Percentiles rank a stretch among this genome's conserved stretches.
Conservation (phyloP, 2,329 filamentous ascomycete species). For the Aspergillus clavatus region DNA sequence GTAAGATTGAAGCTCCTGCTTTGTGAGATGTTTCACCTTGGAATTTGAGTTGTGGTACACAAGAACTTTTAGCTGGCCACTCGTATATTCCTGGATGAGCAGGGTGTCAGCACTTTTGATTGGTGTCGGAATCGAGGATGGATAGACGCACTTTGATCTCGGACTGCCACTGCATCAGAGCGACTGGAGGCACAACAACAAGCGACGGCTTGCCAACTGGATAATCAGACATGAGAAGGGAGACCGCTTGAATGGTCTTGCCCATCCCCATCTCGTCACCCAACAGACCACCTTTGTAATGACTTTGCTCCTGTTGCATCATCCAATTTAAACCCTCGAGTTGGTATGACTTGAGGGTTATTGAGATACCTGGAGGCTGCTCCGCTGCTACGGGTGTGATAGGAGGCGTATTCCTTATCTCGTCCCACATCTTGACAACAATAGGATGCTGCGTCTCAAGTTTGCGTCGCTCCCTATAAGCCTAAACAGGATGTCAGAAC, state of each 20-base stretch:
- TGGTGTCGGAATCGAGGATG: not conserved
- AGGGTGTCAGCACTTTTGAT: conserved; percentile 1
- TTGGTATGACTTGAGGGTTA: conserved; percentile 87
- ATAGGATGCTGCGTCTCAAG: conserved; percentile 73
- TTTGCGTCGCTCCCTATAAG: conserved; percentile 55
- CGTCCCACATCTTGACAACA: conserved; percentile 78
- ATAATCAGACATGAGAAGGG: conserved; percentile 95
- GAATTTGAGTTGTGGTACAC: conserved; percentile 84
- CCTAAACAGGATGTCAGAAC: conserved; percentile 28
- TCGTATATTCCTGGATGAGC: conserved; percentile 57
- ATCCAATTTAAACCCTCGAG: conserved; percentile 94
- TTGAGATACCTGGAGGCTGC: conserved; percentile 73
- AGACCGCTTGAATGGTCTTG: conserved; percentile 97
- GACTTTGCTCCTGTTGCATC: conserved; percentile 76
- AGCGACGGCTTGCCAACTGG: conserved; percentile 76
- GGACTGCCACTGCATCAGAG: conserved; percentile 89
- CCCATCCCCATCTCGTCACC: conserved; percentile 99
- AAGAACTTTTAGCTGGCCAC: conserved; percentile 83
- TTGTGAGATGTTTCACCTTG: conserved; percentile 71
- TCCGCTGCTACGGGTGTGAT: conserved; percentile 60
- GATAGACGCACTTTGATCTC: conserved; percentile 61
- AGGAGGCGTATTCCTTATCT: conserved; percentile 62
- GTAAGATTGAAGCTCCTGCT: conserved; percentile 71
- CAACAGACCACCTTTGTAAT: conserved; percentile 83
- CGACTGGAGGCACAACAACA: conserved; percentile 87